phyloP scores from a whole-genome alignment of 2,329 filamentous ascomycete genomes.

The Rosellinia necatrix region DNA sequence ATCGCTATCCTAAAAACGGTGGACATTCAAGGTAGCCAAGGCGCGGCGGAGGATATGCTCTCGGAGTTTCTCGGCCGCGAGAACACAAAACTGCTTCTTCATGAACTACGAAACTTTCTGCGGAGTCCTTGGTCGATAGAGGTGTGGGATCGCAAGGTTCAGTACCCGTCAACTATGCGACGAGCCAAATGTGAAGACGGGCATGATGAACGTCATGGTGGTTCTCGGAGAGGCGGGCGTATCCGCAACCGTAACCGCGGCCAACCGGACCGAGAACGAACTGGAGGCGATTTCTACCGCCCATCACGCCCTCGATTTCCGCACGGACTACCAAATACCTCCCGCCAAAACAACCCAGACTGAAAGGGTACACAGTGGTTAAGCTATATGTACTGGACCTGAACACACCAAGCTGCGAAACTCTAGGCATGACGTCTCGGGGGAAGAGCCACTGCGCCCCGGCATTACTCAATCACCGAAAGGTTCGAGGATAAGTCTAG shows the following conservation, averaged over 20 bases:
- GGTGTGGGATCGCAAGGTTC: slow-evolving; percentile 81
- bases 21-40: slow-evolving; percentile 77
- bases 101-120: slow-evolving; percentile 83
- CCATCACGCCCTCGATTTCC: slow-evolving; percentile 26
- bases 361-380: background rate
- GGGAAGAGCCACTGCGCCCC: too few relatives aligned
- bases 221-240: background rate
- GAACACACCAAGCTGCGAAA: too few relatives aligned
- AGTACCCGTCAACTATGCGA: slow-evolving; percentile 56
- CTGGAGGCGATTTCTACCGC: slow-evolving; percentile 32
- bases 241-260: slow-evolving; percentile 3
- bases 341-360: background rate
- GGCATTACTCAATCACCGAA: too few relatives aligned
- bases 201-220: background rate
- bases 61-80: slow-evolving; percentile 77
- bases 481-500: too few relatives aligned
- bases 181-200: slow-evolving; percentile 14
- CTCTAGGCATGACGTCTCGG: too few relatives aligned
- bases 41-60: slow-evolving; percentile 79
- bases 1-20: slow-evolving; percentile 81
- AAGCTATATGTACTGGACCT: background rate
- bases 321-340: background rate
- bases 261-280: slow-evolving; percentile 19
- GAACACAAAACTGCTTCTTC: slow-evolving; percentile 76
- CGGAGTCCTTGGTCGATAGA: slow-evolving; percentile 77